Base-by-base conservation (phyloP, 768 basidiomycete species). In the Tylopilus sp. region DNA sequence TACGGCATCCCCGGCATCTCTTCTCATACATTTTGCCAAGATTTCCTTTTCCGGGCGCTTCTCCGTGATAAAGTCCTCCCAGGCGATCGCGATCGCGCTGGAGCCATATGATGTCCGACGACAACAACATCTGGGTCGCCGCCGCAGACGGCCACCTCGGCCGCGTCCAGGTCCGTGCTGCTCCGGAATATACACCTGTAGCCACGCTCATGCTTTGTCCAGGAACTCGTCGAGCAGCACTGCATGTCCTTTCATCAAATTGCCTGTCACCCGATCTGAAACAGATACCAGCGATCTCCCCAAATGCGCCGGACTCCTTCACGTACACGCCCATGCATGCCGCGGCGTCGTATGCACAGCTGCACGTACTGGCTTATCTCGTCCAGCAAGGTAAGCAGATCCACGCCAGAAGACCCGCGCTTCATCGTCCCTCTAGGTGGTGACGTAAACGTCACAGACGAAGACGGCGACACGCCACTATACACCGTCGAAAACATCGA, bases 271-370 rank as follows among this genome's bases (percentile, higher is more conserved):
- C 22, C 65, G 6, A 16, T 19, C 69, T 71, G 64, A 67, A 65
- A 67, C 63, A 61, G 63, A 48, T 63, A 61, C 58, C 69, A 83
- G 83, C 77, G 36, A 63, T 84, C 37, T 86, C 85, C 36, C 85
- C 90, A 30, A 92, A 92, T 61, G 73, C 70, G 16, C 84, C 86
- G 6, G 90, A 92, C 63, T 63, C 68, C 8, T 77, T 79, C 73
- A 87, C 89, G 29, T 92, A 92, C 70, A 92, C 90, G 0, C 89
- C 90, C 31, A 90, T 92, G 88, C 93, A 97, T 71, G 94, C 94
- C 17, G 93, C 94, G 14, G 93, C 94, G 1, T 96, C 93, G 1
- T 97, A 96, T 63, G 90, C 84, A 17, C 93, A 93, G 28, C 66
- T 88, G 10, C 71, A 86, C 43, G 68, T 94, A 37, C 74, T 97